Base-by-base conservation (phyloP, 768 basidiomycete genomes). In the Lentinula sp. region DNA sequence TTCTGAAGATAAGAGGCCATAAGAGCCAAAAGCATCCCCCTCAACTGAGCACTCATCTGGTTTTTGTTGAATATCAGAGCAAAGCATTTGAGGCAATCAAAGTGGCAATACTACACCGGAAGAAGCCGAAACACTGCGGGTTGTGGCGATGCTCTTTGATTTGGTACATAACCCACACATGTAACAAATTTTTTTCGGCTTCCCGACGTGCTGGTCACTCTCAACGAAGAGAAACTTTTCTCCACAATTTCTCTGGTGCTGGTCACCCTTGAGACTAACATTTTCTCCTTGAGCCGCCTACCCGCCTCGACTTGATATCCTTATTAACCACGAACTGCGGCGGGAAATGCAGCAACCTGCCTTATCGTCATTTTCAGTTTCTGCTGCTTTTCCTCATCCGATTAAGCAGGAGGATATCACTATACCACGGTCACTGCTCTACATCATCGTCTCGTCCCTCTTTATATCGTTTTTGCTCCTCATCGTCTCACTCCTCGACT, bases 401-500 rank as follows among this genome's bases (percentile, higher is more conserved):
- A 23, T 62, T 34, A 23, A 62, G 48, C 46, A 59, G 45, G 45
- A 42, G 6, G 34, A 40, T 40, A 62, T 63, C 59, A 59, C 31
- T 9, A 67, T 74, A 28, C 70, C 70, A 3, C 65, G 65, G 39
- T 65, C 69, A 54, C 61, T 74, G 39, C 68, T 74, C 59, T 63
- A 71, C 46, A 65, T 72, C 50, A 70, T 69, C 31, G 67, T 64
- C 43, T 61, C 67, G 18, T 74, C 73, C 1, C 54, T 72, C 32
- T 50, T 65, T 11, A 66, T 65, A 9, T 64, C 73, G 45, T 65
- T 60, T 42, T 57, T 66, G n/a, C 61, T 70, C 8, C 63, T 75
- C 34, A 63, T 73, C 61, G 51, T 73, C 32, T 75, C 73, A 0
- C 64, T 73, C 65, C 70, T 74, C 40, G 74, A 75, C 62, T 60